phyloP scores from a whole-genome alignment of 2,329 filamentous ascomycete genomes.

The Pseudovirgaria hyperparasitica region DNA sequence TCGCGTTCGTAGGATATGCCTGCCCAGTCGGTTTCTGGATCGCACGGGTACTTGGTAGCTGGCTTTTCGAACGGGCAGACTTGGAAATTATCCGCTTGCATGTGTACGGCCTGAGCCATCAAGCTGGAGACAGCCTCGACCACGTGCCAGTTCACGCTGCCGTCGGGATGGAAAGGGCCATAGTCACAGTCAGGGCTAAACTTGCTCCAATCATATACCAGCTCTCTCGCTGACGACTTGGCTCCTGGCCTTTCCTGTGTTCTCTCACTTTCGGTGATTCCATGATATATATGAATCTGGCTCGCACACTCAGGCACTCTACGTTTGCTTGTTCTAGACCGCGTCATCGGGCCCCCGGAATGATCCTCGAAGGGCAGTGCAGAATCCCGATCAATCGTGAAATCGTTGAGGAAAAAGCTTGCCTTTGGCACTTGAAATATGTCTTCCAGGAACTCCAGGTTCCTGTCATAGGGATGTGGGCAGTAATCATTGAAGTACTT shows the following conservation, averaged over 20 bases:
- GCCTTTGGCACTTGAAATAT: no score
- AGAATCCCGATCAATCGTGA: slow-evolving; percentile 11
- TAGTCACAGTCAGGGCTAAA: slow-evolving; percentile 9
- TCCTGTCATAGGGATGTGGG: slow-evolving; percentile 7
- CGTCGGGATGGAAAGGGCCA: slow-evolving; percentile 11
- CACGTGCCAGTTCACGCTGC: slow-evolving; percentile 10
- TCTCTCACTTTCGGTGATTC: slow-evolving; percentile 10
- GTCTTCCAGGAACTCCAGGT: slow-evolving; percentile 8
- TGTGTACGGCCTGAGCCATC: slow-evolving; percentile 9
- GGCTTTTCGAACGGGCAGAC: slow-evolving; percentile 5
- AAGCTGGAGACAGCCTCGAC: slow-evolving; percentile 12
- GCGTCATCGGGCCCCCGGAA: slow-evolving; percentile 8
- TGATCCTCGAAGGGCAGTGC: slow-evolving; percentile 7
- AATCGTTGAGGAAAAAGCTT: slow-evolving; percentile 4
- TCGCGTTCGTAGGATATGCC: slow-evolving; percentile 10
- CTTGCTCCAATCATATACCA: slow-evolving; percentile 13
- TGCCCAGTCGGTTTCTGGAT: no score
- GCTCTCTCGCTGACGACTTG: slow-evolving; percentile 9
- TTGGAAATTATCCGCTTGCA: not conserved
- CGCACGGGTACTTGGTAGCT: slow-evolving; percentile 1
- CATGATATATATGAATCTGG: slow-evolving; percentile 12
- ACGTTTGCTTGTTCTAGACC: slow-evolving; percentile 7
- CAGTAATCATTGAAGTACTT: not conserved
- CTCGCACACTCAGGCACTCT: slow-evolving; percentile 10
- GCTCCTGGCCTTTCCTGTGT: slow-evolving; percentile 6